Base-by-base conservation (phyloP, 306 rosid species). In the Senna tora region DNA sequence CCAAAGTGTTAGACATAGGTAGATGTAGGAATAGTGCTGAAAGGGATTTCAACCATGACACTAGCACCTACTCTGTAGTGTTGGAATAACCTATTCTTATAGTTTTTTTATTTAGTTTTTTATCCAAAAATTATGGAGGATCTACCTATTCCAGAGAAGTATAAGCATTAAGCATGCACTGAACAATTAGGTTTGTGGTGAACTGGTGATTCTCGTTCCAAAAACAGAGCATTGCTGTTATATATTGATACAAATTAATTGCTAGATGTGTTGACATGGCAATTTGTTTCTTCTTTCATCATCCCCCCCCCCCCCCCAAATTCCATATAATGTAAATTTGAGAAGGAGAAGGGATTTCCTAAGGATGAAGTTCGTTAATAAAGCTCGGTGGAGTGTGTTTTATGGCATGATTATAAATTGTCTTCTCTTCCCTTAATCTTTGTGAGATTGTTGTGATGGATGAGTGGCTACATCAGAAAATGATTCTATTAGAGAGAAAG, bases 151-250 rank as follows among this genome's bases (percentile, higher is more conserved):
- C 28, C n/a, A 14, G 4, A 41, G 33, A 19, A 41, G 12, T 11
- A 5, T 5, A 39, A 22, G 6, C 14, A 41, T n/a, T n/a, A n/a
- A n/a, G n/a, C n/a, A n/a, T n/a, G n/a, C n/a, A n/a, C n/a, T 20
- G 52, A 39, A 70, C 65, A 54, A 41, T 59, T 68, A 28, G 71
- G 66, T 32, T 7, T 50, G n/a, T n/a, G n/a, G n/a, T n/a, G n/a
- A 63, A 59, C n/a, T n/a, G 76, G 42, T 55, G 36, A 71, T 71
- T 32, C 21, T 57, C 65, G 41, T 56, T 47, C 70, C 47, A 56
- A 17, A 19, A 15, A 53, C 11, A 12, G 14, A 30, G 21, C 9
- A 53, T 53, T 53, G 59, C 21, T 11, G 25, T 9, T 22, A 5
- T 22, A 5, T 22, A 5, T 5, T 22, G 5, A 55, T 22, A 10